phyloP scores from a whole-genome alignment of 176 grass and related monocot genomes.

The Canna indica region DNA sequence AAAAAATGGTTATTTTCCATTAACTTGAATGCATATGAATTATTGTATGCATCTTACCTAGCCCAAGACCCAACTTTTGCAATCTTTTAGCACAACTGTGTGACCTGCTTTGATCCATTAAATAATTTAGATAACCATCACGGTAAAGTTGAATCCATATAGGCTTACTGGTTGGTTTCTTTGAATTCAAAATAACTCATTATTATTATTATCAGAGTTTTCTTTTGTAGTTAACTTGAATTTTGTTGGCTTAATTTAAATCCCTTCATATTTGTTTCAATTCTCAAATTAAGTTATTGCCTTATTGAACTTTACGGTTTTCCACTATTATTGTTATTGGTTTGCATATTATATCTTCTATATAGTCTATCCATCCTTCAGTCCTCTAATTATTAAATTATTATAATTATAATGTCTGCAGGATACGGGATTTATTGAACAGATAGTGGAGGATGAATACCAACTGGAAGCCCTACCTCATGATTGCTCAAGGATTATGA shows the following conservation, averaged over 20 bases:
- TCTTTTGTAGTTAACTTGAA: not conserved
- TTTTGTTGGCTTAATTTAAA: too few relatives aligned
- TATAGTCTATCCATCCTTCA: not conserved
- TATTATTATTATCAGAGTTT: not conserved
- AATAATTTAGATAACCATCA: not conserved
- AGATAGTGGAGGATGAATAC: conserved; percentile 57
- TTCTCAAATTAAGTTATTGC: too few relatives aligned
- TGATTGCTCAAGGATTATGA: conserved; percentile 52
- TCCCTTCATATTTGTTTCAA: too few relatives aligned
- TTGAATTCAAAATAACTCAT: not conserved
- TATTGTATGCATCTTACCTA: not conserved
- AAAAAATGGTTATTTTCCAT: not conserved
- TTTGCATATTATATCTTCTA: not conserved
- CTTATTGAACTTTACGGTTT: not conserved
- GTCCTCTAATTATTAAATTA: not conserved
- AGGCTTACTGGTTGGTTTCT: too few relatives aligned
- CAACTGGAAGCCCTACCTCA: conserved; percentile 52
- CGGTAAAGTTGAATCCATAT: not conserved
- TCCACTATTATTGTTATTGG: not conserved
- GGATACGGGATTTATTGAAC: conserved; percentile 55
- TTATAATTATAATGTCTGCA: conserved; percentile 26
- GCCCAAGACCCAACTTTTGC: not conserved
- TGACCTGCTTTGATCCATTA: not conserved
- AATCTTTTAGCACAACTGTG: not conserved
- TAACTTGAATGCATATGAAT: not conserved